Evolutionary conservation across 2,329 filamentous ascomycete genomes (phyloP).

Genomic region (Ophiostoma pallidulum): DNA sequence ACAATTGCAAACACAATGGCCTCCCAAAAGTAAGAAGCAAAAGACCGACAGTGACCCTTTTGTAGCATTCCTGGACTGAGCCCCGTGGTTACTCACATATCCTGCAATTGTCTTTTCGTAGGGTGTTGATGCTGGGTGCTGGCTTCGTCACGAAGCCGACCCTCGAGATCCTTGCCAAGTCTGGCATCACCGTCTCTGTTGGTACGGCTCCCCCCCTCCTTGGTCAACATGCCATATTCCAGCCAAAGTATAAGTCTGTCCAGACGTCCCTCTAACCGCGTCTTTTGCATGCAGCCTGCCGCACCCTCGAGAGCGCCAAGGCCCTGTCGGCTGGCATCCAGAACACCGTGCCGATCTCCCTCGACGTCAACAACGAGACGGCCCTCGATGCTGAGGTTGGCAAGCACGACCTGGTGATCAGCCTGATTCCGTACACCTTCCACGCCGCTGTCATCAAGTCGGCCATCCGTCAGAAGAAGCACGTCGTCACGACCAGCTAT

Average conservation of each 20-base stretch:
- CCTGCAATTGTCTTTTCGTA: not conserved
- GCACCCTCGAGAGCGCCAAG: slow-evolving; percentile 69
- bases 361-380: slow-evolving; percentile 69
- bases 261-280: not conserved
- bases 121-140: slow-evolving; percentile 36
- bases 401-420: slow-evolving; percentile 71
- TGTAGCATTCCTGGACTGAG: not conserved
- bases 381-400: slow-evolving; percentile 74
- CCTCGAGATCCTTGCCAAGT: slow-evolving; percentile 51
- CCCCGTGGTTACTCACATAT: slow-evolving; percentile 1
- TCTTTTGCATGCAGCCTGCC: slow-evolving; percentile 54
- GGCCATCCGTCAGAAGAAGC: slow-evolving; percentile 85
- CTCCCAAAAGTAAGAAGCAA: slow-evolving; percentile 7
- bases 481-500: slow-evolving; percentile 93
- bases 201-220: slow-evolving; percentile 32
- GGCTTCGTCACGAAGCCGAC: slow-evolving; percentile 55
- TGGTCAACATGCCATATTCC: no score
- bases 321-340: slow-evolving; percentile 62
- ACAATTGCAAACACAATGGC: slow-evolving; percentile 4
- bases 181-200: slow-evolving; percentile 56
- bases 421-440: slow-evolving; percentile 84
- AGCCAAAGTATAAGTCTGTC: no score
- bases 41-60: no score
- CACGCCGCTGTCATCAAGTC: slow-evolving; percentile 86
- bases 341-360: slow-evolving; percentile 64